Evolutionary conservation across 805 yeast species (phyloP).

Genomic region (Spathaspora hagerdaliae): DNA sequence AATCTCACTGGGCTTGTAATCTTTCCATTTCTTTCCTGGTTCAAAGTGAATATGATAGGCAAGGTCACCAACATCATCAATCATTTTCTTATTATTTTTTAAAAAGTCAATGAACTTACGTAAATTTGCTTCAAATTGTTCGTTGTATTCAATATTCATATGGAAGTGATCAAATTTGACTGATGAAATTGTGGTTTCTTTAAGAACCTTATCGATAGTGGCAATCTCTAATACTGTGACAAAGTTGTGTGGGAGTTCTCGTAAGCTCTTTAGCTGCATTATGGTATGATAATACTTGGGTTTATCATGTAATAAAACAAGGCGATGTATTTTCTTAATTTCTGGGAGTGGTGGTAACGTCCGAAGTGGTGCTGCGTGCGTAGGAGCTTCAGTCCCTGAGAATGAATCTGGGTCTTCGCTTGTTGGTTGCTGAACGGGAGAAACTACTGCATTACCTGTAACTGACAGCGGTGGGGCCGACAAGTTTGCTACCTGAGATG

Average conservation of each 20-base stretch:
- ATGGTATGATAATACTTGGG: slow-evolving; percentile 25
- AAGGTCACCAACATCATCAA: slow-evolving; percentile 17
- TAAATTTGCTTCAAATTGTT: slow-evolving; percentile 22
- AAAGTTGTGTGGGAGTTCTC: slow-evolving; percentile 12
- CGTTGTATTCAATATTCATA: slow-evolving; percentile 29
- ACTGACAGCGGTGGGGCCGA: background rate
- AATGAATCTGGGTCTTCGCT: background rate
- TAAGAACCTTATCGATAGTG: slow-evolving; percentile 8
- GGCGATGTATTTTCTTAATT: slow-evolving; percentile 6
- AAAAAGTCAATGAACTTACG: slow-evolving; percentile 18
- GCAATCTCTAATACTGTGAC: slow-evolving; percentile 19
- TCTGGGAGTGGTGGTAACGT: background rate
- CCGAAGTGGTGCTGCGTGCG: background rate
- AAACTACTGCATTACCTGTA: background rate
- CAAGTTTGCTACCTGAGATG: background rate
- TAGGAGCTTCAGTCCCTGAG: background rate
- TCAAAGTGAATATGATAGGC: slow-evolving; percentile 35
- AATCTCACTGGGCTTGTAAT: slow-evolving; percentile 21
- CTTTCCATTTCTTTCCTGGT: slow-evolving; percentile 27
- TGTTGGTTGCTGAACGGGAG: background rate
- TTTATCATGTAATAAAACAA: slow-evolving; percentile 20
- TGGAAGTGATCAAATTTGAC: slow-evolving; percentile 18
- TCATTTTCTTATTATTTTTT: slow-evolving; percentile 10
- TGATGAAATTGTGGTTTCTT: slow-evolving; percentile 9
- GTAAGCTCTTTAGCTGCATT: slow-evolving; percentile 21